Conservation (phyloP, 1,139 yeast genomes). For the Blastobotrys persicus region DNA sequence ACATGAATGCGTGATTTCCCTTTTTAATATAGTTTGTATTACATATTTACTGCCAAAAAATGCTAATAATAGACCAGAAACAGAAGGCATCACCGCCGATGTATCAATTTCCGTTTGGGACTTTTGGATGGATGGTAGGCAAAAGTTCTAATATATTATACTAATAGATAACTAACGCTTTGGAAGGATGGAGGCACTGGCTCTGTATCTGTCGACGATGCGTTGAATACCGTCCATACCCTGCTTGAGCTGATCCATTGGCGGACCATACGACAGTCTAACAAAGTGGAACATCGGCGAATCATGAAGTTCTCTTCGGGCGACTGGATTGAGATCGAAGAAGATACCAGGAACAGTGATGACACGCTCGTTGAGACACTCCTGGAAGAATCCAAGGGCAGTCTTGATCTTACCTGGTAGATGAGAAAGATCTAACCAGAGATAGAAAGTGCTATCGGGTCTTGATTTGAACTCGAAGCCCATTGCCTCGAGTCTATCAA, state of each 20-base stretch:
- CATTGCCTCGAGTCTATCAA: constrained; percentile 52
- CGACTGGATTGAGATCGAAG: constrained; percentile 63
- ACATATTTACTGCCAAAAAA: too few relatives aligned
- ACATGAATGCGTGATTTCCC: constrained; percentile 52
- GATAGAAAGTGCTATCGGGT: constrained; percentile 63
- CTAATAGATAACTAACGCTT: constrained; percentile 13
- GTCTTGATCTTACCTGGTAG: constrained; percentile 60
- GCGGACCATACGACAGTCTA: constrained; percentile 65
- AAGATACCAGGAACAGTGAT: constrained; percentile 68
- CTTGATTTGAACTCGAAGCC: constrained; percentile 54
- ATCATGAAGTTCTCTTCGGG: constrained; percentile 58
- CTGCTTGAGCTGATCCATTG: constrained; percentile 49
- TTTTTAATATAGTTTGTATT: not conserved
- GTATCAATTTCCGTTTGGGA: not conserved
- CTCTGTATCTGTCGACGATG: constrained; percentile 44
- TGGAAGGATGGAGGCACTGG: constrained; percentile 19
- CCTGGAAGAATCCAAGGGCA: constrained; percentile 67
- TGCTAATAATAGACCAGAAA: too few relatives aligned
- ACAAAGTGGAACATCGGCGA: constrained; percentile 65
- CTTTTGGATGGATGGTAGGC: not conserved
- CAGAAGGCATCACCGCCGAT: too few relatives aligned
- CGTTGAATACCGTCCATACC: constrained; percentile 70
- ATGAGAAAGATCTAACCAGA: constrained; percentile 60
- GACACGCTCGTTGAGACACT: constrained; percentile 61
- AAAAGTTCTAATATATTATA: not conserved